Conservation (phyloP, 192 early-diverging fungal species). For the Podila verticillata region DNA sequence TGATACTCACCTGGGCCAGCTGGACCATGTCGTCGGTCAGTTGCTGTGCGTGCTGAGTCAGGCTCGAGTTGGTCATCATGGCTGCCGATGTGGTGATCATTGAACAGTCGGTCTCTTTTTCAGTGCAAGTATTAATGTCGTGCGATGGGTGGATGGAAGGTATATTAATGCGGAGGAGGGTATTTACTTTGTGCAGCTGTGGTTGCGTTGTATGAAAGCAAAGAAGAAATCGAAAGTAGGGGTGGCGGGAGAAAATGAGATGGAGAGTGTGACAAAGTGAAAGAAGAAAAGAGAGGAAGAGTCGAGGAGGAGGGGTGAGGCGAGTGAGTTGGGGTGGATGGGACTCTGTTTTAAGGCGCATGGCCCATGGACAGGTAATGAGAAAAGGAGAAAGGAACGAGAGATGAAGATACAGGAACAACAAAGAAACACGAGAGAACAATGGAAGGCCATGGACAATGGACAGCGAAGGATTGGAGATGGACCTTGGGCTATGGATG, state of each 20-base stretch:
- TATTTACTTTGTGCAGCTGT: no score
- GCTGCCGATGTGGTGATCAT: conserved; percentile 46
- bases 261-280: not conserved
- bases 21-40: conserved; percentile 37
- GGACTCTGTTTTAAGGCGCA: not conserved
- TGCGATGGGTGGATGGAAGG: no score
- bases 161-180: no score
- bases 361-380: not conserved
- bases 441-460: no score
- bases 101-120: not conserved
- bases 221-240: not conserved
- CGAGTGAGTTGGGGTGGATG: not conserved
- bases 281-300: not conserved
- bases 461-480: no score
- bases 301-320: not conserved
- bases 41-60: conserved; percentile 13
- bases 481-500: no score
- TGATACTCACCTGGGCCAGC: conserved; percentile 18
- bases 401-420: no score
- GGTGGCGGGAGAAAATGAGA: not conserved
- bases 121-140: not conserved
- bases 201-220: no score
- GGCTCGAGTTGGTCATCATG: conserved; percentile 1
- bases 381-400: no score
- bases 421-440: no score